phyloP scores from a whole-genome alignment of 148 eudicot genomes.

The Linanthus parryae region DNA sequence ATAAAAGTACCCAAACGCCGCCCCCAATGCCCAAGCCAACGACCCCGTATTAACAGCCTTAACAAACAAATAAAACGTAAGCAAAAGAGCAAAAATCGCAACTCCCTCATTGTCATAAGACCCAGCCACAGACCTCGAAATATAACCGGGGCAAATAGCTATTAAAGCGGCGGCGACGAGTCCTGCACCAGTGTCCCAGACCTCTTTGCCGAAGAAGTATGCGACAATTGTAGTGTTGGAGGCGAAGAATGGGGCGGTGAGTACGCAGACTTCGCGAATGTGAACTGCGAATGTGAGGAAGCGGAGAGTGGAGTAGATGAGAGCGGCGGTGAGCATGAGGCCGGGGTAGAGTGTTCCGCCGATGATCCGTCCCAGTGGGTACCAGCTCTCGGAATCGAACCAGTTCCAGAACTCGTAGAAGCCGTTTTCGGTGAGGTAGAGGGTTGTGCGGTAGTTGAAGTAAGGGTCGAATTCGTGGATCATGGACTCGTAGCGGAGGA shows the following conservation, averaged over 20 bases:
- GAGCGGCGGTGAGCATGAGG: constrained; percentile 89
- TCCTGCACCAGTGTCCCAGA: constrained; percentile 96
- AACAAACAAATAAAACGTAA: constrained; percentile 84
- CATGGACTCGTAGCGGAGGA: constrained; percentile 90
- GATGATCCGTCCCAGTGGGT: constrained; percentile 81
- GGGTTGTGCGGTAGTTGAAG: constrained; percentile 85
- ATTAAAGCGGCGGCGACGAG: constrained; percentile 87
- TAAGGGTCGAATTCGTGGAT: constrained; percentile 98
- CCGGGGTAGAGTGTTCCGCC: constrained; percentile 98
- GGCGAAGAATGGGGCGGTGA: constrained; percentile 93
- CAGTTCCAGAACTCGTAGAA: constrained; percentile 97
- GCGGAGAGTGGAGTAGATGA: constrained; percentile 62
- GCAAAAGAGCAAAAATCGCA: constrained; percentile 83
- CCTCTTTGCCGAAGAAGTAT: constrained; percentile 88
- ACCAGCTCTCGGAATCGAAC: constrained; percentile 97
- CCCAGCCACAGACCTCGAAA: constrained; percentile 94
- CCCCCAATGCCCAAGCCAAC: constrained; percentile 77
- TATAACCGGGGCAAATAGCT: constrained; percentile 96
- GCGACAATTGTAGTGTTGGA: constrained; percentile 91
- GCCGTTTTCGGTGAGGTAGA: constrained; percentile 70
- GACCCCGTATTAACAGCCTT: constrained; percentile 97
- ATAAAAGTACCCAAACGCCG: constrained; percentile 93
- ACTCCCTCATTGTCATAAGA: constrained; percentile 95
- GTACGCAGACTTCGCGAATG: constrained; percentile 89
- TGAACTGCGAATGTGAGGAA: constrained; percentile 73